These are phyloP conservation scores for Thielaviopsis punctulata DNA, from an alignment of 2,329 filamentous ascomycete genomes.

Conservation along the genomic window DNA sequence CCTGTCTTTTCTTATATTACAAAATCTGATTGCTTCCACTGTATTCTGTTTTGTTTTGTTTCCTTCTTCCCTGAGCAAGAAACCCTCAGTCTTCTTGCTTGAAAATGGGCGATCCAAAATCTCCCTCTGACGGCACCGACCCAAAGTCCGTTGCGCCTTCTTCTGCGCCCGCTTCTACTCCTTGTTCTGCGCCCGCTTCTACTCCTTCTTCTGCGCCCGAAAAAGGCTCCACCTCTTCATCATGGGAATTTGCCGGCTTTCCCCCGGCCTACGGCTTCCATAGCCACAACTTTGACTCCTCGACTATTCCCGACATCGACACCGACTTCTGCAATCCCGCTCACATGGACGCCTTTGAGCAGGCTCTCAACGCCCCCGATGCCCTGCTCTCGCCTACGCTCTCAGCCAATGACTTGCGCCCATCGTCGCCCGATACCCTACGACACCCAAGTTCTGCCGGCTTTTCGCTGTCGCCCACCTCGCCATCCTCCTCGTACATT, in stretches of 20 bases:
- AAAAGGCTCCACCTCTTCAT: not conserved
- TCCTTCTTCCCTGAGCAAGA: not conserved
- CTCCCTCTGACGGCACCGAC: not conserved
- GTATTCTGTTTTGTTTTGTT: not conserved
- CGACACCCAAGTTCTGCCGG: constrained; percentile 14
- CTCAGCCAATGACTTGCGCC: constrained; percentile 23
- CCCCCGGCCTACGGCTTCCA: constrained; percentile 36
- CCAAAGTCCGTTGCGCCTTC: too few relatives aligned
- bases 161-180: not conserved
- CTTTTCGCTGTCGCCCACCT: not conserved
- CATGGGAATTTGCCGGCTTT: constrained; percentile 1
- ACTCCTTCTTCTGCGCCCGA: not conserved
- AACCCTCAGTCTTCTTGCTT: too few relatives aligned
- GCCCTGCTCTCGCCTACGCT: constrained; percentile 44
- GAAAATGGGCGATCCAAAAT: not conserved
- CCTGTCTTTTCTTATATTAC: too few relatives aligned
- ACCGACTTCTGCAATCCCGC: constrained; percentile 57
- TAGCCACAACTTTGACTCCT: constrained; percentile 47
- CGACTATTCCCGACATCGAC: constrained; percentile 60
- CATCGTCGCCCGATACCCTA: constrained; percentile 13
- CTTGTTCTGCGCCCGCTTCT: not conserved
- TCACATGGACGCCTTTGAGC: constrained; percentile 63
- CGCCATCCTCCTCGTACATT: constrained; percentile 13
- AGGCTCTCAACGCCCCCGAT: constrained; percentile 68
- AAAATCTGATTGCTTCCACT: too few relatives aligned